These are phyloP conservation scores for Lophiotrema nucula DNA, from an alignment of 495 filamentous ascomycete species.

Conservation along the genomic window DNA sequence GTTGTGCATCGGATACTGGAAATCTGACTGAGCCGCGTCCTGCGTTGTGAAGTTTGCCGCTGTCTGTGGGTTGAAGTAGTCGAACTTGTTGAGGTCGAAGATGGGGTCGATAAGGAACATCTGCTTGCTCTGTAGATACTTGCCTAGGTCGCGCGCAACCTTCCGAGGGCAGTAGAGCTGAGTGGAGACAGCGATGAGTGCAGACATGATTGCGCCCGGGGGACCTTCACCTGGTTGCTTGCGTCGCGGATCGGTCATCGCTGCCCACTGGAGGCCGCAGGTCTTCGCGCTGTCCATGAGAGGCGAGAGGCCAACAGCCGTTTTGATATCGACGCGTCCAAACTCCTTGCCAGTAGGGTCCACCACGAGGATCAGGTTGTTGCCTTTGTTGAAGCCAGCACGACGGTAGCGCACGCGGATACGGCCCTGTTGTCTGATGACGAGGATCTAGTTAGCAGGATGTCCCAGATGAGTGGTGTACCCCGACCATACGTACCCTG, in stretches of 20 bases:
- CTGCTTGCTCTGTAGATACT: slow-evolving; percentile 60
- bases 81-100: slow-evolving; percentile 12
- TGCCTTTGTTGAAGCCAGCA: slow-evolving; percentile 44
- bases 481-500: too few relatives aligned
- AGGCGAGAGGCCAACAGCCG: slow-evolving; percentile 64
- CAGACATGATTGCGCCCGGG: slow-evolving; percentile 54
- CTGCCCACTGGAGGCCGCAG: slow-evolving; percentile 61
- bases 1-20: neutral
- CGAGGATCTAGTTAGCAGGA: too few relatives aligned
- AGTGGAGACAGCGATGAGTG: slow-evolving; percentile 58
- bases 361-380: slow-evolving; percentile 61
- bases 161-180: slow-evolving; percentile 79
- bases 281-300: slow-evolving; percentile 62
- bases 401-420: slow-evolving; percentile 69
- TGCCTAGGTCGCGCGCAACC: slow-evolving; percentile 61
- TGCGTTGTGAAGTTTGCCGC: neutral
- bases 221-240: slow-evolving; percentile 53
- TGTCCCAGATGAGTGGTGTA: too few relatives aligned
- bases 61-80: slow-evolving; percentile 32
- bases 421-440: slow-evolving; percentile 63
- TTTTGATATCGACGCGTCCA: slow-evolving; percentile 69
- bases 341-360: slow-evolving; percentile 71
- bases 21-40: neutral
- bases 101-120: slow-evolving; percentile 55
- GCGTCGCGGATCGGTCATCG: slow-evolving; percentile 62